Evolutionary conservation across 371 early-diverging fungal genomes (phyloP), one percentile per base, ranked within the genome.

Genomic region (Haplosporangium sp.): DNA sequence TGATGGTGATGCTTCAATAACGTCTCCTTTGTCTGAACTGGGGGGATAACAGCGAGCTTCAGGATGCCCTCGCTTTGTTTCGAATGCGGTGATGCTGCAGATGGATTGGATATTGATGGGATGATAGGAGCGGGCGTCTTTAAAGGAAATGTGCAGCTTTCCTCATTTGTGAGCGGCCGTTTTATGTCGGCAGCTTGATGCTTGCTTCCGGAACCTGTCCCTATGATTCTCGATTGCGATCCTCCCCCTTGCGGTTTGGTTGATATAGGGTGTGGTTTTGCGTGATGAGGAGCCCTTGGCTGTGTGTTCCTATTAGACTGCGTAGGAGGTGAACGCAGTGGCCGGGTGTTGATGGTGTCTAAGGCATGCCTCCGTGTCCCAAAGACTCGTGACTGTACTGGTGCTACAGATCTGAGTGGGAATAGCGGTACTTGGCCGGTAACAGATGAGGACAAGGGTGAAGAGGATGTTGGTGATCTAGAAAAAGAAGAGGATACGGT

Each of bases 381-480:
- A 54, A 77, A 77, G n/a, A 77, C 64, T 41, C 65, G 64, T 0
- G 72, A 59, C 37, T 71, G 77, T 5, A 62, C 53, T 29, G 80
- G 80, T 4, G 80, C 80, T 5, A 79, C 80, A 1, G 80, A 79
- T 38, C 80, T 64, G 10, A 79, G 69, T 7, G 73, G 80, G 41
- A 79, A 62, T 2, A 73, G 62, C n/a, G 80, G 80, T 0, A 53
- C 64, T 10, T 67, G 45, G 16, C 37, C 20, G 40, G 23, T 47
- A 41, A 55, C 21, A 7, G 58, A 16, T 0, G 58, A 23, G 36
- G 59, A 18, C 13, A 9, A 20, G 8, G 69, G 14, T 37, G 59
- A 21, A 36, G 59, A 52, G 1, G 23, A 18, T 7, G 60, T 29
- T 14, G 41, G 40, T 29, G 29, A 29, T 29, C 29, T 29, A 4